Base-by-base conservation (phyloP, 257 asterid genomes). In the Solanum raphanifolium region DNA sequence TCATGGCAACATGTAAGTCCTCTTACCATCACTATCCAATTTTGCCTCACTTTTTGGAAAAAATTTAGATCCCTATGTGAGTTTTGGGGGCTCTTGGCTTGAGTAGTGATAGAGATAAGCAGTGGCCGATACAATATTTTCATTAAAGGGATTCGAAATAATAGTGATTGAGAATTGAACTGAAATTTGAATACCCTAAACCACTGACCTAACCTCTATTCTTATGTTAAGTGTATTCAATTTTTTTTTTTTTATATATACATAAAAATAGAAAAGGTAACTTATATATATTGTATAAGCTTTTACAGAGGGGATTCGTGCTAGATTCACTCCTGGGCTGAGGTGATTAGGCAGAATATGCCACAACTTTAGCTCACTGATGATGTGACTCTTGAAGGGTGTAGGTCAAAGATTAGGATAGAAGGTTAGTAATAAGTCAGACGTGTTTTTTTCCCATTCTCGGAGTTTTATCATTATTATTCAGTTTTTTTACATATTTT, bases 1-100 rank as follows among this genome's bases (percentile, higher is more conserved):
- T 90, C 87, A 90, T 16, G 86, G 76, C 52, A 71, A 72, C 35
- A 31, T n/a, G 91, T 87, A 68, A 86, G 91, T 87, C 11, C 39
- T 81, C 60, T 27, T 43, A 27, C 29, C 35, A 78, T 78, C 25
- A 2, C 21, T 78, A 43, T 79, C 25, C 13, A 16, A 27, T 46
- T 81, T 35, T 81, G 27, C 65, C 21, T 79, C 5, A 27, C 39
- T 15, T 21, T 43, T 79, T 36, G 13, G 62, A 52, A 52, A 52
- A 16, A 52, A 52, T 1, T 52, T 52, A 52, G 55, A 38, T 38
- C 58, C 16, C 3, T 36, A 3, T 12, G 15, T 3, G 3, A 2
- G 32, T 76, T 39, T 36, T 39, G 23, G 31, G 71, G n/a, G 65
- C 13, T 60, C 69, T 60, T 23, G 69, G 69, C 65, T 55, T 20